Conservation (phyloP, 768 basidiomycete species). For the Phaeotremella fagi region DNA sequence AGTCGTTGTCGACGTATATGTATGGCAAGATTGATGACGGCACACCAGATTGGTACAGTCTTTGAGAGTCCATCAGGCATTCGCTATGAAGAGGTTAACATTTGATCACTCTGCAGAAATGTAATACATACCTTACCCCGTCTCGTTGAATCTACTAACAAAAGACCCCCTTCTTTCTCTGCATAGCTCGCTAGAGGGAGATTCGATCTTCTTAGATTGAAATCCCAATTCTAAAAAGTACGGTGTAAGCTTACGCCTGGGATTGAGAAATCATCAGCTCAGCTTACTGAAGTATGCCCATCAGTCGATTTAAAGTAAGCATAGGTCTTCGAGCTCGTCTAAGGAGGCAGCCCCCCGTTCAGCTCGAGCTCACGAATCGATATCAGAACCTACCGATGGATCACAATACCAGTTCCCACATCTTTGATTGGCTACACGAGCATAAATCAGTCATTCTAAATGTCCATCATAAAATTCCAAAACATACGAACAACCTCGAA, state of each 20-base stretch:
- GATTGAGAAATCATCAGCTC: not conserved
- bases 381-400: conserved; percentile 52
- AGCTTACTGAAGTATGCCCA: conserved; percentile 60
- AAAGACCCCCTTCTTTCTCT: conserved; percentile 57
- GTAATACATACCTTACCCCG: conserved; percentile 61
- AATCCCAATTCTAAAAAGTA: conserved; percentile 67
- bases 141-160: conserved; percentile 88
- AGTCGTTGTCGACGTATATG: not conserved
- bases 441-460: not conserved
- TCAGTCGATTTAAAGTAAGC: conserved; percentile 93
- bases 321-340: conserved; percentile 25
- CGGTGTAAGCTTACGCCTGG: not conserved
- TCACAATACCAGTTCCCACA: conserved; percentile 93
- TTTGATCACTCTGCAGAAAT: not conserved
- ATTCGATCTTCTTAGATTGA: conserved; percentile 78
- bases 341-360: not conserved
- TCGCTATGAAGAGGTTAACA: conserved; percentile 49
- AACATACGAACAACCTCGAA: conserved; percentile 50
- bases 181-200: conserved; percentile 67
- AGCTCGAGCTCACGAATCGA: not conserved
- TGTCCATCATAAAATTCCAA: conserved; percentile 55
- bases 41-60: conserved; percentile 87
- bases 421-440: conserved; percentile 69
- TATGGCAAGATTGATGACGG: conserved; percentile 69
- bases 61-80: conserved; percentile 92